Evolutionary conservation across 306 rosid genomes (phyloP).

Genomic region (Vigna nakashimae): DNA sequence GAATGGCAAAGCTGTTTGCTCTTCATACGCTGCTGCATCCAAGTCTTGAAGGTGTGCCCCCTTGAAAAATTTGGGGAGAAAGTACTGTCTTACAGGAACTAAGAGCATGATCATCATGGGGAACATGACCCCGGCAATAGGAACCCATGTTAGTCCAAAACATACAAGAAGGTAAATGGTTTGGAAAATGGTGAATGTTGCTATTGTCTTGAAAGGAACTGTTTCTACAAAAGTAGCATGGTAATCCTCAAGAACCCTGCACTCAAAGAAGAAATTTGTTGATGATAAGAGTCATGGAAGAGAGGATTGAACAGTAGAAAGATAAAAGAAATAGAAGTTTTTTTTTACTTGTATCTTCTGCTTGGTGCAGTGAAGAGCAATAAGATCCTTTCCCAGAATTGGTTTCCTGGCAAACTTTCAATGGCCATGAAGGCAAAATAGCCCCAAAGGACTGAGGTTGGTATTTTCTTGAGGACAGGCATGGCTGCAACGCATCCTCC

Average conservation of each 20-base stretch:
- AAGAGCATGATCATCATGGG: constrained; percentile 97
- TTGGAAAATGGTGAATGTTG: constrained; percentile 80
- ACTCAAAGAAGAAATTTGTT: constrained; percentile 38
- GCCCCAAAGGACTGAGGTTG: constrained; percentile 99
- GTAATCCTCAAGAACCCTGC: constrained; percentile 95
- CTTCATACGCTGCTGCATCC: constrained; percentile 96
- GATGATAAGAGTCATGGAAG: constrained; percentile 14
- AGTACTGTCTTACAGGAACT: constrained; percentile 86
- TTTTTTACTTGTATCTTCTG: constrained; percentile 71
- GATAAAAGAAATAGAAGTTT: neutral
- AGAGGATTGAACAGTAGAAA: neutral
- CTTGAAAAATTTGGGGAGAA: constrained; percentile 90
- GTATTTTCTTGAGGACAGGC: constrained; percentile 92
- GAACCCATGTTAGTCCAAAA: constrained; percentile 97
- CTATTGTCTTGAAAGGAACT: constrained; percentile 94
- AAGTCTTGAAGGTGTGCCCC: constrained; percentile 94
- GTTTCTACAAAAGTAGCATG: constrained; percentile 98
- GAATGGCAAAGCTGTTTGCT: constrained; percentile 81
- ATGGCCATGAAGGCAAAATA: constrained; percentile 99
- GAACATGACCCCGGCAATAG: constrained; percentile 94
- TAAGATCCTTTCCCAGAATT: constrained; percentile 96
- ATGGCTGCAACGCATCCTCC: constrained; percentile 98
- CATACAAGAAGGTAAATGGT: constrained; percentile 78
- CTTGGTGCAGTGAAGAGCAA: constrained; percentile 95
- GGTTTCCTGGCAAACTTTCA: constrained; percentile 97